These are phyloP conservation scores for Starmerella riodocensis DNA, from an alignment of 805 yeast genomes.

Conservation along the genomic window DNA sequence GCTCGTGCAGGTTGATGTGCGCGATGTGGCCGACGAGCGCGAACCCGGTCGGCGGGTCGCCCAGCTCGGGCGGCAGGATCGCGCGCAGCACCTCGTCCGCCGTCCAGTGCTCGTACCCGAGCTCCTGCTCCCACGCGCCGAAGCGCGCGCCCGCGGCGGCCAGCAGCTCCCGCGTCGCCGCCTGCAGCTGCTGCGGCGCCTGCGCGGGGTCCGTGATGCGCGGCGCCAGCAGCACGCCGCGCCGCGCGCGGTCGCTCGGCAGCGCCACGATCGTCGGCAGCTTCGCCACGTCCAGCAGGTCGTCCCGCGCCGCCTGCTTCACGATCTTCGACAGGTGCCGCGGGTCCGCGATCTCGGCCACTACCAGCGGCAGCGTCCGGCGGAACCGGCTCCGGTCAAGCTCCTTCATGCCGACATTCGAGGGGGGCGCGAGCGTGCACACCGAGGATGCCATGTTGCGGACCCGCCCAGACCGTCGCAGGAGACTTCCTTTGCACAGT, in stretches of 20 bases:
- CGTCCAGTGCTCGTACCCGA: constrained; percentile 75
- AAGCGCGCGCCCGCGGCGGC: constrained; percentile 36
- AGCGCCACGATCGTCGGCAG: constrained; percentile 52
- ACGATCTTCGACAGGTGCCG: constrained; percentile 45
- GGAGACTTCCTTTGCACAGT: too few relatives aligned
- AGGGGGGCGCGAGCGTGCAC: constrained; percentile 40
- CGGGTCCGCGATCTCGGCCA: constrained; percentile 60
- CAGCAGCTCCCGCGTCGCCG: constrained; percentile 35
- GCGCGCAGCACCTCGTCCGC: constrained; percentile 74
- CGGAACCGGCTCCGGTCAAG: constrained; percentile 57
- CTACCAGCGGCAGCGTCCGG: constrained; percentile 45
- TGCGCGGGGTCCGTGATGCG: constrained; percentile 24
- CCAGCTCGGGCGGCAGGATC: constrained; percentile 58
- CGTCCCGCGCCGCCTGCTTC: constrained; percentile 39
- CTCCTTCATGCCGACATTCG: constrained; percentile 46
- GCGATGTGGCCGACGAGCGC: constrained; percentile 93
- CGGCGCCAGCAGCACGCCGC: constrained; percentile 49
- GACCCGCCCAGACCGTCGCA: too few relatives aligned
- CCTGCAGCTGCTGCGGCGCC: constrained; percentile 31
- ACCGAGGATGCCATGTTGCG: not conserved
- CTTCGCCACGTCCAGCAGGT: constrained; percentile 57
- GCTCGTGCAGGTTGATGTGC: constrained; percentile 72
- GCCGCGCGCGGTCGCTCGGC: constrained; percentile 23
- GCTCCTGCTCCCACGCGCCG: constrained; percentile 39
- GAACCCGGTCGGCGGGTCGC: constrained; percentile 78